phyloP scores from a whole-genome alignment of 2,329 filamentous ascomycete genomes.

The Ophiostoma sp. region DNA sequence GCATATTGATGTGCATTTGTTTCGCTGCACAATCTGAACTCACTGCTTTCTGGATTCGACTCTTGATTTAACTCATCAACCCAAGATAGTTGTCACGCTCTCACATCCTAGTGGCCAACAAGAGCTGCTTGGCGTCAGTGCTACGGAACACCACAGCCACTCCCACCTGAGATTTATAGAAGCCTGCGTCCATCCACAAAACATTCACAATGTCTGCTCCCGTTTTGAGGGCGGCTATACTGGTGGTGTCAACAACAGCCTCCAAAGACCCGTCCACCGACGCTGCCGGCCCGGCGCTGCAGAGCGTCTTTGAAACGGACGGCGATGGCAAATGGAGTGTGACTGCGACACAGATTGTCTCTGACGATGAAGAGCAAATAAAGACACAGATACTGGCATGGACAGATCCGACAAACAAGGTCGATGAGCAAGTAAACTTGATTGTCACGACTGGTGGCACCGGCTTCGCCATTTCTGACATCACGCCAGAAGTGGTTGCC shows the following conservation, averaged over 20 bases:
- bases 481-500: conserved; percentile 84
- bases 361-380: conserved; percentile 70
- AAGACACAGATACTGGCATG: conserved; percentile 66
- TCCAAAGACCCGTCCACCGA: conserved; percentile 73
- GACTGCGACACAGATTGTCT: conserved; percentile 65
- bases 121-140: neutral
- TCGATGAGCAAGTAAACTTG: conserved; percentile 52
- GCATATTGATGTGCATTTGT: neutral
- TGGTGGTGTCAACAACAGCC: conserved; percentile 89
- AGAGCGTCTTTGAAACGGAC: conserved; percentile 61
- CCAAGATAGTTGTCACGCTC: neutral
- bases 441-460: conserved; percentile 89
- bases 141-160: neutral
- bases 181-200: too few relatives aligned
- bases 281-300: conserved; percentile 60
- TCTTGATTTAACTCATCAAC: neutral
- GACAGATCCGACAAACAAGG: conserved; percentile 63
- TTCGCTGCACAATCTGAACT: neutral
- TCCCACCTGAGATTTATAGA: too few relatives aligned
- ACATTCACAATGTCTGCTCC: conserved; percentile 38
- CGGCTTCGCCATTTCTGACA: conserved; percentile 79
- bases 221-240: conserved; percentile 63
- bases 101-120: too few relatives aligned
- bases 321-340: conserved; percentile 68
- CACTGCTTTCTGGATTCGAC: neutral